These are phyloP conservation scores for Diaporthe ilicicola DNA, from an alignment of 2,329 filamentous ascomycete genomes.

Conservation along the genomic window DNA sequence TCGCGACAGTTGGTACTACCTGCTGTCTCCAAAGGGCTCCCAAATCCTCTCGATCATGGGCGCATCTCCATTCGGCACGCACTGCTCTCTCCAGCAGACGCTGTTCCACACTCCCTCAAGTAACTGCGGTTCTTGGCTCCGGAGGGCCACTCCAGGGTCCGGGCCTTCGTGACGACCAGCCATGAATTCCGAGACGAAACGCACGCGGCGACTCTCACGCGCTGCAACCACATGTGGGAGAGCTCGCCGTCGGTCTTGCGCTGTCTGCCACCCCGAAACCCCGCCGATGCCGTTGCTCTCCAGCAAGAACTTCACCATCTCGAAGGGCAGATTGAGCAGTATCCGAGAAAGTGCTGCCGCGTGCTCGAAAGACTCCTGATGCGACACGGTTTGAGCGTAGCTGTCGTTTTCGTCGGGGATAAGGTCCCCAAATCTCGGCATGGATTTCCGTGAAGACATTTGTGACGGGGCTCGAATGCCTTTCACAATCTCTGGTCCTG, in stretches of 20 bases:
- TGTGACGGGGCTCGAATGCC: neutral
- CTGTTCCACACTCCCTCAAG: conserved; percentile 54
- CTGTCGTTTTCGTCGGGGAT: conserved; percentile 41
- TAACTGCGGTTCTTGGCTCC: conserved; percentile 47
- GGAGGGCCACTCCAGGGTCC: conserved; percentile 41
- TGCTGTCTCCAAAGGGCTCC: conserved; percentile 45
- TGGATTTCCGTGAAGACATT: conserved; percentile 33
- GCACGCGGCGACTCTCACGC: conserved; percentile 64
- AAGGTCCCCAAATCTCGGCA: conserved; percentile 42
- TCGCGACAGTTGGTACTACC: conserved; percentile 21
- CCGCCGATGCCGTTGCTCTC: conserved; percentile 66
- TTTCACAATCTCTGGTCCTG: neutral
- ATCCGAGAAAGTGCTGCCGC: conserved; percentile 69
- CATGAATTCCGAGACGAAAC: conserved; percentile 32
- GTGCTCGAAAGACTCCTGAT: conserved; percentile 41
- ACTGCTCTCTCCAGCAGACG: conserved; percentile 59
- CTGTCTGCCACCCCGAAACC: conserved; percentile 58
- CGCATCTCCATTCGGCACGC: conserved; percentile 48
- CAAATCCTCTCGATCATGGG: conserved; percentile 54
- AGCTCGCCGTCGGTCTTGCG: conserved; percentile 56
- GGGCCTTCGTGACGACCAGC: conserved; percentile 15
- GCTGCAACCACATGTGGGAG: conserved; percentile 62
- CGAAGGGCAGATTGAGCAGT: conserved; percentile 75
- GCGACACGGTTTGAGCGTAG: conserved; percentile 47
- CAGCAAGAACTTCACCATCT: conserved; percentile 70